These are phyloP conservation scores for Colletotrichum cuscutae DNA, from an alignment of 2,329 filamentous ascomycete species.

Conservation along the genomic window DNA sequence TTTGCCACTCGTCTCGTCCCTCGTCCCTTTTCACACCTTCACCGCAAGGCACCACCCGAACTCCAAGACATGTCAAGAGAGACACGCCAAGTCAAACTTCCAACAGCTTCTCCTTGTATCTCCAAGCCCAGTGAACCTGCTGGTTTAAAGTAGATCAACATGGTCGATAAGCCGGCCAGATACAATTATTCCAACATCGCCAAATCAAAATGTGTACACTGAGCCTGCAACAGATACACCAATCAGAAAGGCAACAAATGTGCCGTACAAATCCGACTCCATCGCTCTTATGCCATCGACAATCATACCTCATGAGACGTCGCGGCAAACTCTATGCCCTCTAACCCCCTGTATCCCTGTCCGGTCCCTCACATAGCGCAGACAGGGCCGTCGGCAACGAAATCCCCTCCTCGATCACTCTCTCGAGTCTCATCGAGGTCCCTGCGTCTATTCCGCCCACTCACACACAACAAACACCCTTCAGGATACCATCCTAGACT, in stretches of 20 bases:
- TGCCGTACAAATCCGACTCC: slow-evolving; percentile 1
- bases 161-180: too few species aligned
- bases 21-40: not conserved
- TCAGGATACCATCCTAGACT: not conserved
- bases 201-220: not conserved
- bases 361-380: not conserved
- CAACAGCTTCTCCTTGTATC: too few species aligned
- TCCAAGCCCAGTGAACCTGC: too few species aligned
- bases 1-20: not conserved
- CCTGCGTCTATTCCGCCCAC: not conserved
- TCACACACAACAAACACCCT: not conserved
- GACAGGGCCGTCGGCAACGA: not conserved
- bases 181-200: too few species aligned
- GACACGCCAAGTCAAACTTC: not conserved
- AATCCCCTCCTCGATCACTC: not conserved
- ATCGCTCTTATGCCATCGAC: slow-evolving; percentile 15
- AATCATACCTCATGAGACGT: slow-evolving; percentile 32
- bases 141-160: too few species aligned
- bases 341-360: slow-evolving; percentile 12
- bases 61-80: not conserved
- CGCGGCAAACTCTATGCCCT: slow-evolving; percentile 15
- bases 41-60: not conserved
- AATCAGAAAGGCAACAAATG: not conserved
- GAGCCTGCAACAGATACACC: not conserved
- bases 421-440: not conserved